Base-by-base conservation (phyloP, 805 yeast genomes). In the Spathaspora sp. region DNA sequence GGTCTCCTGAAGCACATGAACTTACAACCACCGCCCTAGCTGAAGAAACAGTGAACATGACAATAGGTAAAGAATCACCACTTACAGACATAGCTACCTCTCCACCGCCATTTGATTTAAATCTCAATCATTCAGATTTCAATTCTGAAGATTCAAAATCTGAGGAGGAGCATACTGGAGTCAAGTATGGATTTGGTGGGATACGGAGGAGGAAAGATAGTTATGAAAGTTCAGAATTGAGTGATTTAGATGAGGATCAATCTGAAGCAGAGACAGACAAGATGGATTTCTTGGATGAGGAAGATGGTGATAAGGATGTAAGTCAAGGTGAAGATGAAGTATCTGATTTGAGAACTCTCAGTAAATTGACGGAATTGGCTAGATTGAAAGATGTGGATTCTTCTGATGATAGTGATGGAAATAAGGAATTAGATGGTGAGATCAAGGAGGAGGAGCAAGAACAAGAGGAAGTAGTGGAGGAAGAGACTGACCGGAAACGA, bases 221-320 rank as follows among this genome's bases (percentile, higher is more conserved):
- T 48, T 68, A 67, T 57, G 77, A 72, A 42, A 72, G 76, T 60
- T 70, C 75, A 8, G 79, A 74, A 52, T 63, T 74, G 44, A 72
- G 77, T 42, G 87, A 82, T 51, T 66, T 82, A 55, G 83, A 80
- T 46, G 86, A 81, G 49, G 74, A 81, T 52, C 83, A 77, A 50
- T 86, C 94, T 14, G 97, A 91, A 67, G 96, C 94, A 16, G 97
- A 91, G 64, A 91, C 97, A 0, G 97, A 91, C 63, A 86, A 82
- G 59, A 82, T 90, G 89, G 83, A 53, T 73, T 70, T 53, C 63
- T 76, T 54, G 77, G 75, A 70, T 50, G 69, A 55, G 64, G 69
- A 52, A 58, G 51, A 53, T 28, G 54, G 49, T 48, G 52, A 32
- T 12, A 19, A 35, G 9, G 63, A 61, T 43, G 55, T 51, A 10